Conservation (phyloP, 139 green algal species). For the Picochlorum costavermella region DNA sequence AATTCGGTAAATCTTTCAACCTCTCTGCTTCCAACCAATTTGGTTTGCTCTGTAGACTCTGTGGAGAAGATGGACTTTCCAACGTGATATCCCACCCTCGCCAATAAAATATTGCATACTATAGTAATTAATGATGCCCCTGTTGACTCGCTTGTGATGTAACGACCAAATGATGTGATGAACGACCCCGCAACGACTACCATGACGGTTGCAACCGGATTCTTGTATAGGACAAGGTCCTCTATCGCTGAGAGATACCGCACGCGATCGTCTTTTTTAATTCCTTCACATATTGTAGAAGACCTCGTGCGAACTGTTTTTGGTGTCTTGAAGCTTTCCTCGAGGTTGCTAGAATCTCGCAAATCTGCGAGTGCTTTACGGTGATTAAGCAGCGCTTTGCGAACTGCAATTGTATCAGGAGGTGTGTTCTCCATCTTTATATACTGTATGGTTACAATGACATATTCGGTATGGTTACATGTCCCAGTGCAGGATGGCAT, state of each 20-base stretch:
- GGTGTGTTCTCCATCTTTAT: slow-evolving; percentile 10
- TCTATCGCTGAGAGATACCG: not conserved
- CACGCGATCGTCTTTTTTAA: not conserved
- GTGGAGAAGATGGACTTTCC: not conserved
- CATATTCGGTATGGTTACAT: not conserved
- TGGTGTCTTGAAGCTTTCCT: no score
- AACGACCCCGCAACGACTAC: slow-evolving; percentile 2
- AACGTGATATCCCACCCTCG: not conserved
- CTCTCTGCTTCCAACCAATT: not conserved
- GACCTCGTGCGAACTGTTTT: not conserved
- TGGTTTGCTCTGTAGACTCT: not conserved
- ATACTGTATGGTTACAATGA: not conserved
- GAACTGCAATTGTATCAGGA: slow-evolving; percentile 21
- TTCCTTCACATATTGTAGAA: not conserved
- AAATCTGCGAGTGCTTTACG: slow-evolving; percentile 5
- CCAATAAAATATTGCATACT: not conserved
- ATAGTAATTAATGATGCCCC: slow-evolving; percentile 10
- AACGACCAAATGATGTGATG: not conserved
- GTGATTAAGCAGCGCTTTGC: slow-evolving; percentile 13
- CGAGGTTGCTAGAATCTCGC: not conserved
- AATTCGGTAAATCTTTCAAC: not conserved
- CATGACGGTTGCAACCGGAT: slow-evolving; percentile 17
- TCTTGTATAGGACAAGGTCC: slow-evolving; percentile 25
- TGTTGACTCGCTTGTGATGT: slow-evolving; percentile 7
- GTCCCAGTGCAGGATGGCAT: no score